phyloP scores from a whole-genome alignment of 257 asterid genomes.

The Rhazya stricta region DNA sequence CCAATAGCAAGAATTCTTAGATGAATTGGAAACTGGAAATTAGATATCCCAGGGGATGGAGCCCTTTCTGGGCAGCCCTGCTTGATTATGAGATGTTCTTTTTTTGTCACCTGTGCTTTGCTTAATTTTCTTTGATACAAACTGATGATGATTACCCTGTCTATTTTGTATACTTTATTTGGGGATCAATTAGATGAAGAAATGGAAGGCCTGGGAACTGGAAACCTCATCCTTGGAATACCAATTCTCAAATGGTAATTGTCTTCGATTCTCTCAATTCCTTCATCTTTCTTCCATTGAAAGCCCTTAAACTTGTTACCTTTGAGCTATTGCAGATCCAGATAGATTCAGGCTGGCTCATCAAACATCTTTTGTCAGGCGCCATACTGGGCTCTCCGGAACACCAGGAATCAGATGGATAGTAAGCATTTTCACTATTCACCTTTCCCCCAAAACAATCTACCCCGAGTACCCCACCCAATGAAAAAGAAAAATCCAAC shows the following conservation, averaged over 20 bases:
- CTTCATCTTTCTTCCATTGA: too few species aligned
- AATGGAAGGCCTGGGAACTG: conserved; percentile 64
- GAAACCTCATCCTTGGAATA: conserved; percentile 66
- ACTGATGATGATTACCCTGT: not conserved
- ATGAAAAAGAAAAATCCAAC: not conserved
- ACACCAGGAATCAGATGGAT: conserved; percentile 56
- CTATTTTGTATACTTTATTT: not conserved
- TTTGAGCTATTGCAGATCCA: conserved; percentile 36
- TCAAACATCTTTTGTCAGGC: conserved; percentile 61
- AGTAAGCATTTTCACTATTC: conserved; percentile 26
- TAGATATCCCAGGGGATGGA: too few species aligned
- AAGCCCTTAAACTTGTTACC: not conserved
- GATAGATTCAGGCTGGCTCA: conserved; percentile 55
- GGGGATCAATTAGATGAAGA: conserved; percentile 43
- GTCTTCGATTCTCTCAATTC: not conserved
- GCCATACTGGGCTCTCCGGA: conserved; percentile 43
- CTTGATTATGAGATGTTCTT: not conserved
- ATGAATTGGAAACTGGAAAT: too few species aligned
- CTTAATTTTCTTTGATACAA: not conserved
- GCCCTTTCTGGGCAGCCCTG: not conserved
- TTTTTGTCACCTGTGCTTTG: not conserved
- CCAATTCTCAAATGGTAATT: conserved; percentile 50
- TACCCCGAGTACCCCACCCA: not conserved
- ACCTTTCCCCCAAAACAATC: not conserved
- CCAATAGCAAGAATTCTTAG: too few species aligned